Evolutionary conservation across 106 monocot genomes (phyloP).

Genomic region (Platanthera guangdongensis): DNA sequence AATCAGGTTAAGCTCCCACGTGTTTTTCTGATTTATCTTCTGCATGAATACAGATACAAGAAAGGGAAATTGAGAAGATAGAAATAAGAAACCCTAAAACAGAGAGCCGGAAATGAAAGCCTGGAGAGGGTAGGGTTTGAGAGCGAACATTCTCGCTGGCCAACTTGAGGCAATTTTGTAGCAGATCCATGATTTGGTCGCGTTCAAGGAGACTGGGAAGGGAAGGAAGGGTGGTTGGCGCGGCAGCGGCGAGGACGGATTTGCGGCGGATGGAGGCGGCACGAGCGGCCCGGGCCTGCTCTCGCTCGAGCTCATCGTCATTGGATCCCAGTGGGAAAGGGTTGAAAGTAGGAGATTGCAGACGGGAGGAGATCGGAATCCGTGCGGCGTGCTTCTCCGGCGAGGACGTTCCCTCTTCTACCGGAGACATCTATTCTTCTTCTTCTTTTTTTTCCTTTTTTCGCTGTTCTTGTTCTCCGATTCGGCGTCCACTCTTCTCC

Average conservation of each 20-base stretch:
- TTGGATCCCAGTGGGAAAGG: conserved; percentile 32
- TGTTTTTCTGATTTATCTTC: conserved; percentile 99
- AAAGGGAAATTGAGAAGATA: not conserved
- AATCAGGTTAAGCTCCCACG: conserved; percentile 92
- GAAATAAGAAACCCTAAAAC: not conserved
- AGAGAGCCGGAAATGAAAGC: not conserved
- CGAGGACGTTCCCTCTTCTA: not conserved
- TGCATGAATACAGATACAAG: conserved; percentile 20
- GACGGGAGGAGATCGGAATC: not conserved
- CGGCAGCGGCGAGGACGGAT: conserved; percentile 10
- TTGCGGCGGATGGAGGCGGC: conserved; percentile 50
- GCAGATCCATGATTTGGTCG: conserved; percentile 82
- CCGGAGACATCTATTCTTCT: not conserved
- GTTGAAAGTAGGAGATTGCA: not conserved
- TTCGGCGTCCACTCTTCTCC: too few species aligned
- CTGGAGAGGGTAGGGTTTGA: not conserved
- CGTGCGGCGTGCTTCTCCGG: not conserved
- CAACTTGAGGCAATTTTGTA: conserved; percentile 96
- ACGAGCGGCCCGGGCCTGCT: conserved; percentile 65
- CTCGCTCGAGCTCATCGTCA: conserved; percentile 90
- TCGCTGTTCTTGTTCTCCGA: too few species aligned
- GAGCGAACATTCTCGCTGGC: conserved; percentile 77
- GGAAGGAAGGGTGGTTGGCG: conserved; percentile 4
- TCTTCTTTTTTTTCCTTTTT: too few species aligned
- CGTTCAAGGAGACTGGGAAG: conserved; percentile 25